Evolutionary conservation across 495 filamentous ascomycete genomes (phyloP).

Genomic region (Penicillium salamii): DNA sequence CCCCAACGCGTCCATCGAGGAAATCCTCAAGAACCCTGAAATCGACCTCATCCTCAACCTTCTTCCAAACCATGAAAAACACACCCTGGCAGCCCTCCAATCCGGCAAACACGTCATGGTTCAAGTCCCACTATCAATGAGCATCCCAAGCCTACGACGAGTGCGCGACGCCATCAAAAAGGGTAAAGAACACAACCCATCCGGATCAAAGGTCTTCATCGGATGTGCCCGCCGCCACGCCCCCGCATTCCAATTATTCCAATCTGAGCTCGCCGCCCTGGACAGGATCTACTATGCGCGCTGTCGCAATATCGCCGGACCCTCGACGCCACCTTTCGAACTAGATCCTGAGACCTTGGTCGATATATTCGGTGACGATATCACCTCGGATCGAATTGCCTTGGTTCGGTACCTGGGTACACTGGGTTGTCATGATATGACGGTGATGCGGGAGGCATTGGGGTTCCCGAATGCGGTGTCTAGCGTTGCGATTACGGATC

Average conservation of each 20-base stretch:
- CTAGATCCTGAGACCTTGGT: constrained; percentile 5
- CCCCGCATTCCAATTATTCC: constrained; percentile 47
- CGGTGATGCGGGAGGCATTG: constrained; percentile 53
- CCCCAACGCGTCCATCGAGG: constrained; percentile 9
- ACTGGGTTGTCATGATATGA: constrained; percentile 55
- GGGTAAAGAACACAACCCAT: constrained; percentile 9
- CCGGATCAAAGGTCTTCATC: constrained; percentile 46
- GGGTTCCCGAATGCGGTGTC: constrained; percentile 45
- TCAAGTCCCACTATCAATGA: constrained; percentile 52
- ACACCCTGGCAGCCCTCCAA: constrained; percentile 48
- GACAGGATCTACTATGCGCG: constrained; percentile 52
- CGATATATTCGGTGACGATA: constrained; percentile 34
- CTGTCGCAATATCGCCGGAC: constrained; percentile 53
- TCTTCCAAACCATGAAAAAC: constrained; percentile 46
- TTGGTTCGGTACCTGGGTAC: constrained; percentile 45
- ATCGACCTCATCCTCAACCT: constrained; percentile 53
- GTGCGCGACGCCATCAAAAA: constrained; percentile 26
- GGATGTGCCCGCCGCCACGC: constrained; percentile 56
- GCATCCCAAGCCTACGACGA: constrained; percentile 32
- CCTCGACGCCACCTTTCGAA: neutral
- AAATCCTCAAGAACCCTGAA: constrained; percentile 16
- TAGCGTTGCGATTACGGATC: constrained; percentile 42
- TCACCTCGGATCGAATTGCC: constrained; percentile 29
- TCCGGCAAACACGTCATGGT: constrained; percentile 54
- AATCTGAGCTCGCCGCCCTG: constrained; percentile 41